Base-by-base conservation (phyloP, 805 yeast species). In the Wickerhamiella cacticola region DNA sequence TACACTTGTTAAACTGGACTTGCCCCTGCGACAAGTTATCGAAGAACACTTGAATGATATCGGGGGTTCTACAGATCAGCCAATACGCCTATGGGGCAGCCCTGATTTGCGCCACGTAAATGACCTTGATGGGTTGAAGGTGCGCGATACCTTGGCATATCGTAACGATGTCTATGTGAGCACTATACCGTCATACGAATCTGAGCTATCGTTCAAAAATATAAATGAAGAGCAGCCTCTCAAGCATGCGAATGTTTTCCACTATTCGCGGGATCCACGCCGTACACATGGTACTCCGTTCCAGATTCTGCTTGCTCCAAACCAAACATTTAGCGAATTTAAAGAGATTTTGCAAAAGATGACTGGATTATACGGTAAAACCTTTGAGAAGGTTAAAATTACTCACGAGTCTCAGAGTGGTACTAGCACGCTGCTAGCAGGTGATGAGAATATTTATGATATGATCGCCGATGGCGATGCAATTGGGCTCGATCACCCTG, bases 401-500 rank as follows among this genome's bases (percentile, higher is more conserved):
- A 26, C 35, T 9, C 45, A 41, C 29, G 35, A 28, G 15, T 15
- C 34, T 16, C 34, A 28, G 4, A 15, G 18, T 18, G 35, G 45
- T 15, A 29, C 15, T n/a, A 26, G 45, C 45, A 16, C 19, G 35
- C 23, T 15, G 59, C 55, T 55, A 71, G 77, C 74, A 1, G 78
- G 78, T 22, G 74, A 73, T 6, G 54, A 74, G 39, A 68, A 72
- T 4, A 65, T 87, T 15, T 81, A 68, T 59, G 79, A 79, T 47
- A 73, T 72, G 36, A 59, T 79, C 50, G 63, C 68, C 15, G 67
- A 68, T 8, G 68, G 68, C 40, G 79, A 75, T 50, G 71, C 69
- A 26, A 66, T 92, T 45, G 94, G 88, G 23, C 68, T 92, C 59
- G 96, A 92, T 59, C 95, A 85, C 58, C 87, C 92, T 1, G 96